Percentiles rank a stretch among this genome's conserved stretches.
Conservation (phyloP, 2,329 filamentous ascomycete species). For the Arthrobotrys sphaeroides region DNA sequence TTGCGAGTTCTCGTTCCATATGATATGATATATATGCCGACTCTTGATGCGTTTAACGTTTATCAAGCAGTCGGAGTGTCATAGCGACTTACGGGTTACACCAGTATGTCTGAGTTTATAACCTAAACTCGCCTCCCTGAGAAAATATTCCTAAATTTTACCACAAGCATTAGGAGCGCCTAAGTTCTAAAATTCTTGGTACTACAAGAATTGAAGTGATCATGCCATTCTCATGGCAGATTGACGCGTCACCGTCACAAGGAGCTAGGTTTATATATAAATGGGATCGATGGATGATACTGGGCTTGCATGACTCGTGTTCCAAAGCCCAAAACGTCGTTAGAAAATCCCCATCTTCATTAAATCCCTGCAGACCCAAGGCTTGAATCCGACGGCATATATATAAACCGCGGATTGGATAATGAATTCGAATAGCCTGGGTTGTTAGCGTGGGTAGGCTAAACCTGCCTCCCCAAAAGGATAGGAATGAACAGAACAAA, state of each 20-base stretch:
- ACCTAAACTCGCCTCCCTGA: too few relatives aligned
- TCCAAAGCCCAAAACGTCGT: neutral
- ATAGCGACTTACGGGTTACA: too few relatives aligned
- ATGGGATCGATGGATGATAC: neutral
- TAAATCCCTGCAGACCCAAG: neutral
- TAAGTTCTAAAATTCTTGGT: too few relatives aligned
- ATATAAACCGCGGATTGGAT: constrained; percentile 6
- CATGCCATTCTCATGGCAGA: neutral
- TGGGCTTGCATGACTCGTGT: constrained; percentile 2
- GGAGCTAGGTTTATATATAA: neutral
- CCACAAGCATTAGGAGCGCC: too few relatives aligned
- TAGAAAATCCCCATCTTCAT: neutral
- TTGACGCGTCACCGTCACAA: constrained; percentile 14
- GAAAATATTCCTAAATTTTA: too few relatives aligned
- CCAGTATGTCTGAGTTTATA: too few relatives aligned
- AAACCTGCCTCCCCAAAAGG: constrained; percentile 13
- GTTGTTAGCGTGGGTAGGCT: constrained; percentile 3
- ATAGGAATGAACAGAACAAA: neutral
- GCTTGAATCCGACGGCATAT: constrained; percentile 1
- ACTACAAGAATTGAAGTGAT: too few relatives aligned
- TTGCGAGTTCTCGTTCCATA: too few relatives aligned
- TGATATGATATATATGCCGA: too few relatives aligned
- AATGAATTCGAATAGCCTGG: neutral
- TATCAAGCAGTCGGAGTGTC: too few relatives aligned
- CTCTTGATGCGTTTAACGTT: too few relatives aligned